phyloP scores from a whole-genome alignment of 768 basidiomycete genomes.

The Lactarius vividus region DNA sequence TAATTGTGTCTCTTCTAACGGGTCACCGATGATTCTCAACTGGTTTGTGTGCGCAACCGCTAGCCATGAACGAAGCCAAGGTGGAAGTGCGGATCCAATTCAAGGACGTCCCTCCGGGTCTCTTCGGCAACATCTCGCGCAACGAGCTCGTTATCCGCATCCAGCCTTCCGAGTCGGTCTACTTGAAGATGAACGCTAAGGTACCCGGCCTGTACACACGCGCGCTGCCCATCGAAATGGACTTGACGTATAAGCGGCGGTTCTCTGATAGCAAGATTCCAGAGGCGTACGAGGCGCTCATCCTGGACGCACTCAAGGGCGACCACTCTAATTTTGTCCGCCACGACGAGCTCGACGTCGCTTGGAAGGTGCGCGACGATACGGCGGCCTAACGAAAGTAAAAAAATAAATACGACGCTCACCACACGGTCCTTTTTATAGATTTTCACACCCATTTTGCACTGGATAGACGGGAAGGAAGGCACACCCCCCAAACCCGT shows the following conservation, averaged over 20 bases:
- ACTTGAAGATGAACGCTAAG: conserved; percentile 96
- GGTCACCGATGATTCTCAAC: neutral
- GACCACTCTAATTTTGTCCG: conserved; percentile 99
- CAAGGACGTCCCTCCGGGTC: conserved; percentile 95
- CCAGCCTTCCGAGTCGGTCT: conserved; percentile 94
- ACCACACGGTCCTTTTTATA: conserved; percentile 33
- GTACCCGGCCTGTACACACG: conserved; percentile 87
- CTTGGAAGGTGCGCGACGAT: conserved; percentile 75
- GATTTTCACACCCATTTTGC: conserved; percentile 93
- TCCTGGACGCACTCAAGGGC: conserved; percentile 94
- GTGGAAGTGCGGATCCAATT: conserved; percentile 98
- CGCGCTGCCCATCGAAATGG: conserved; percentile 95
- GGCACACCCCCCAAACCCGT: conserved; percentile 68
- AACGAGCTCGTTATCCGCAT: conserved; percentile 98
- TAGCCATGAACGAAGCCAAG: conserved; percentile 94
- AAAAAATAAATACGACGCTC: neutral
- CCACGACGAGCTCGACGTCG: conserved; percentile 94
- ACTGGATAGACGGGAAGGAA: conserved; percentile 87
- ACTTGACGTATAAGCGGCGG: conserved; percentile 94
- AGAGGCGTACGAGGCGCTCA: conserved; percentile 94
- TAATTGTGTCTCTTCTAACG: conserved; percentile 35
- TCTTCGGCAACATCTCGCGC: conserved; percentile 93
- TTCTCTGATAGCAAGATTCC: conserved; percentile 91
- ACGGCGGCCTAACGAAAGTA: neutral
- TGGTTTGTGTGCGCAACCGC: neutral